phyloP scores from a whole-genome alignment of 2,329 filamentous ascomycete species.

The Pezicula rhizophila region DNA sequence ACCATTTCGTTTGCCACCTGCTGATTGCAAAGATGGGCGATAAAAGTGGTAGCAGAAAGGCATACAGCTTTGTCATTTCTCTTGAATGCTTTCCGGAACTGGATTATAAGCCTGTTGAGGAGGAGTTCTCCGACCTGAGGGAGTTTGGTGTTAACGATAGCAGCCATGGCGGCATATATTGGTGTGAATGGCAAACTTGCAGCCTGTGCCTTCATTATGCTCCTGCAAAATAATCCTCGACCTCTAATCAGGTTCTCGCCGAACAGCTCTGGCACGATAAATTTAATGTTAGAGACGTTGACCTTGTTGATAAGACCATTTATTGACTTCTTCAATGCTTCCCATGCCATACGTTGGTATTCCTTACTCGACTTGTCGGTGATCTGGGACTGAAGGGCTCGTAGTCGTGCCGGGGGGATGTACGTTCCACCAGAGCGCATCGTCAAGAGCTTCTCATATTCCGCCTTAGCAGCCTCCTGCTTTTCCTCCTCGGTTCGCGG shows the following conservation, averaged over 20 bases:
- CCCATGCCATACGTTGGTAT: conserved; percentile 98
- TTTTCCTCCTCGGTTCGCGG: conserved; percentile 70
- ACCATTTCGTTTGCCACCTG: conserved; percentile 93
- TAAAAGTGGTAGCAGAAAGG: conserved; percentile 84
- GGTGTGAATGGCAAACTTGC: conserved; percentile 93
- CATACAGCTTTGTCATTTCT: conserved; percentile 97
- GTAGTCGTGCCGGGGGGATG: conserved; percentile 84
- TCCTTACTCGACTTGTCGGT: conserved; percentile 95
- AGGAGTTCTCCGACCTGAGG: conserved; percentile 91
- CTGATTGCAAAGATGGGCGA: conserved; percentile 92
- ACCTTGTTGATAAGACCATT: conserved; percentile 99
- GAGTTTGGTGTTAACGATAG: conserved; percentile 95
- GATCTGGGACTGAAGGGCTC: conserved; percentile 91
- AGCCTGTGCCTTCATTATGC: conserved; percentile 97
- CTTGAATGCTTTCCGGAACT: conserved; percentile 93
- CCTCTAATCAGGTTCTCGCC: conserved; percentile 89
- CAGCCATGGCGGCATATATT: conserved; percentile 91
- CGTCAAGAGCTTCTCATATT: conserved; percentile 86
- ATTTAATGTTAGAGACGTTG: conserved; percentile 96
- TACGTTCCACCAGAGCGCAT: conserved; percentile 96
- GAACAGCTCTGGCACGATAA: conserved; percentile 93
- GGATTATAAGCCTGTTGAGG: conserved; percentile 76
- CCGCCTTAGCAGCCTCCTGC: conserved; percentile 80
- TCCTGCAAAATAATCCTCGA: conserved; percentile 85
- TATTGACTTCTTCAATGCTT: conserved; percentile 96